Conservation (phyloP, 2,329 filamentous ascomycete genomes). For the Penicillium sp. region DNA sequence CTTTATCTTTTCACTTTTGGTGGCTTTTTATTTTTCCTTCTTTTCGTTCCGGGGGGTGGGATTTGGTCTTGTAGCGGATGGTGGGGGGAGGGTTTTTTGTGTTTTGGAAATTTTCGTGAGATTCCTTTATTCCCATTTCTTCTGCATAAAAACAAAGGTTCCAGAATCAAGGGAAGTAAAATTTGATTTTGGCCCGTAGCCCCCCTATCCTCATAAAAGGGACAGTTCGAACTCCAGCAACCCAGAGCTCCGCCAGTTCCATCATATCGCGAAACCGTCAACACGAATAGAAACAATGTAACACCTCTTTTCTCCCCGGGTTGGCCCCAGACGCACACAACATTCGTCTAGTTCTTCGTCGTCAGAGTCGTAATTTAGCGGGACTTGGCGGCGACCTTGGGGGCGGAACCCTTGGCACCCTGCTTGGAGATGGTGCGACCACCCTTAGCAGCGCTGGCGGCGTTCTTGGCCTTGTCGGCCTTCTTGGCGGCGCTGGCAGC, state of each 20-base stretch:
- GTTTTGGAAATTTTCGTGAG: conserved; percentile 11
- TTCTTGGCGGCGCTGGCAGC: conserved; percentile 88
- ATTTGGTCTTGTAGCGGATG: no score
- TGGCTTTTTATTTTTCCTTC: no score
- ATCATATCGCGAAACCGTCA: conserved; percentile 24
- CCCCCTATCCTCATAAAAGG: conserved; percentile 16
- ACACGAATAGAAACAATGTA: conserved; percentile 16
- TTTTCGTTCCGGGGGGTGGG: no score
- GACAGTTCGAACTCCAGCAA: conserved; percentile 22
- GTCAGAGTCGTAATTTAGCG: conserved; percentile 55
- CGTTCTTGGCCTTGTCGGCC: conserved; percentile 96
- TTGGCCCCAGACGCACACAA: conserved; percentile 18
- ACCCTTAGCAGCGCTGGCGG: conserved; percentile 76
- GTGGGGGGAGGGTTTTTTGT: no score
- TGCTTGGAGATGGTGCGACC: conserved; percentile 94
- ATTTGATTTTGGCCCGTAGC: conserved; percentile 14
- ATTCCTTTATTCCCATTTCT: conserved; percentile 24
- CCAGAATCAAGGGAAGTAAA: conserved; percentile 19
- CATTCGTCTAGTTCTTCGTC: not conserved
- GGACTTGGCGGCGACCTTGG: conserved; percentile 79
- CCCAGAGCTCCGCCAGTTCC: conserved; percentile 20
- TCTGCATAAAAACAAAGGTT: conserved; percentile 21
- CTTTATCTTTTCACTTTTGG: no score
- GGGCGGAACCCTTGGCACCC: conserved; percentile 82
- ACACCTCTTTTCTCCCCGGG: conserved; percentile 21